phyloP scores from a whole-genome alignment of 768 basidiomycete species.

The Suillus occidentalis region DNA sequence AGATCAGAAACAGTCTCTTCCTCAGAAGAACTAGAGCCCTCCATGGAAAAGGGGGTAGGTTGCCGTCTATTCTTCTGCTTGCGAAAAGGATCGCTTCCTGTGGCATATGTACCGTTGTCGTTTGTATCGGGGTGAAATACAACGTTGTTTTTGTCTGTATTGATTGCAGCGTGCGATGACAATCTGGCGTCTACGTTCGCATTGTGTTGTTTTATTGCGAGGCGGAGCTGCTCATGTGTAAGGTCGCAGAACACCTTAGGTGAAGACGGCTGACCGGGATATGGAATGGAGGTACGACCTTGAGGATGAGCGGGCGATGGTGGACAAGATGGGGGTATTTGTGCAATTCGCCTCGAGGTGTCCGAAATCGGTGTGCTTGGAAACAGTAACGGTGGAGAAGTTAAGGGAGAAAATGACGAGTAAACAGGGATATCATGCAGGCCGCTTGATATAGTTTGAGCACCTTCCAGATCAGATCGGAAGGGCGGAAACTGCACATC shows the following conservation, averaged over 20 bases:
- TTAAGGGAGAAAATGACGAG: not conserved
- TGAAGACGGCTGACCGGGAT: not conserved
- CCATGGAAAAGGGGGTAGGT: not conserved
- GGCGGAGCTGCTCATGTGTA: conserved; percentile 3
- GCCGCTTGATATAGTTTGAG: not conserved
- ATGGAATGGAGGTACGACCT: not conserved
- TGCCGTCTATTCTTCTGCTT: conserved; percentile 4
- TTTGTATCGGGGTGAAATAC: conserved; percentile 17
- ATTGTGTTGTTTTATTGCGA: conserved; percentile 6
- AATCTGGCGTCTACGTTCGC: not conserved
- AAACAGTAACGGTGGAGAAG: not conserved
- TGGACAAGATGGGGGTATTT: not conserved
- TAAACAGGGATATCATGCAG: too few species aligned
- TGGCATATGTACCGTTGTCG: conserved; percentile 18
- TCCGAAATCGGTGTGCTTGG: not conserved
- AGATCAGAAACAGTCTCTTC: not conserved
- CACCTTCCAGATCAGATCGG: not conserved
- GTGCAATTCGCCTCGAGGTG: not conserved
- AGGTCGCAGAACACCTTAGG: conserved; percentile 4
- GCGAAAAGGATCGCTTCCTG: conserved; percentile 7
- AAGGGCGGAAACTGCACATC: not conserved
- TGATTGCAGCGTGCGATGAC: not conserved
- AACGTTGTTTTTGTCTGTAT: conserved; percentile 9
- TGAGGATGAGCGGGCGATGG: too few species aligned
- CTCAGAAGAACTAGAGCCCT: not conserved